Evolutionary conservation across 768 basidiomycete genomes (phyloP), one percentile per base, ranked within the genome.

Genomic region (Rhodosporidiobolus sp.): DNA sequence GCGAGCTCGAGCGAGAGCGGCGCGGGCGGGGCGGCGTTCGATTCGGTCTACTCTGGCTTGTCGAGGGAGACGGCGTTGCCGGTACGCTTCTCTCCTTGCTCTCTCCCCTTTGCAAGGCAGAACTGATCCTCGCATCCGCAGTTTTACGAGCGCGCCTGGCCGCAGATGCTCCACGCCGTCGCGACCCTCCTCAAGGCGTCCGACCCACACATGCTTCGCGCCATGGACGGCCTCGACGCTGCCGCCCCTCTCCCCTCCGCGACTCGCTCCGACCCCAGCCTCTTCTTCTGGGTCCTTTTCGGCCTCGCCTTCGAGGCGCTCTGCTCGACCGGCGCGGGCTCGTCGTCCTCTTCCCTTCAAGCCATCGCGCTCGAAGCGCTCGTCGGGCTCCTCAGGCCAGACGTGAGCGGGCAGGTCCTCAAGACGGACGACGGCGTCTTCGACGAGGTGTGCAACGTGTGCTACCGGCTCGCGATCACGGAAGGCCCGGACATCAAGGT

Each of bases 281-380:
- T 87, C 19, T 88, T 91, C 81, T 99, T 97, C 83, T 93, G 89
- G 82, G 86, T 91, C 19, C 79, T 96, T 9, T 97, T 95, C 79
- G 94, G 95, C 19, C 86, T 98, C n/a, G 88, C 95, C 1, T 99
- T 90, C 76, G 95, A 98, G 79, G 88, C 91, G 0, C 83, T 97
- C 12, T 86, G 87, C 0, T 87, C 91, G 65, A 83, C 57, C 4
- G 65, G 60, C 35, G 24, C 49, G 22, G 46, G 34, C 1, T 38
- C 67, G 6, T 32, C 72, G 2, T 57, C 63, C 10, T 83, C 84
- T 59, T n/a, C n/a, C n/a, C 81, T 83, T 2, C 82, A 86, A 17
- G 80, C 87, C 3, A 87, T 91, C 12, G 85, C 88, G 7, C 84
- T 96, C 19, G 87, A 88, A 78, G 88, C 92, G 0, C 83, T 97